Base-by-base conservation (phyloP, 1,284 basidiomycete species). In the Ceratobasidium sp. region DNA sequence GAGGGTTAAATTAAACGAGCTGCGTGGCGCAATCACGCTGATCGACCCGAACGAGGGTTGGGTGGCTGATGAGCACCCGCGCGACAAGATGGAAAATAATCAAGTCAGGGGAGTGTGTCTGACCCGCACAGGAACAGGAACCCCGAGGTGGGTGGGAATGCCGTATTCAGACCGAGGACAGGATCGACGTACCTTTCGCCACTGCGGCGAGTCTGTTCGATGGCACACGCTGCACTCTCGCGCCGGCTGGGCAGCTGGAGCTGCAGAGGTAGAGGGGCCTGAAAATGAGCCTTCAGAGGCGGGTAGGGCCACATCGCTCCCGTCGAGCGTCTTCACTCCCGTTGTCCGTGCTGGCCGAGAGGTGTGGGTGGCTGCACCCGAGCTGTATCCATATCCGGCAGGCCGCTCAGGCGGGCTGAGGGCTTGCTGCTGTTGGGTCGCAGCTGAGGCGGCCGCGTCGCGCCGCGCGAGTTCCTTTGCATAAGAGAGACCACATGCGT, bases 1-100 rank as follows among this genome's bases (percentile, higher is more conserved):
- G 71, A 74, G n/a, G 71, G 71, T 60, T 74, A 74, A 64, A 74
- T 74, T 74, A 74, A 74, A 60, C 45, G n/a, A 60, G 31, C 4
- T 47, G 37, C 56, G 54, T 73, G 68, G 68, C 56, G 68, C 63
- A 65, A 35, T 65, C 39, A 65, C 23, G 42, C 11, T 45, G 39
- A 49, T 47, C 45, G 39, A 35, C 63, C 63, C 45, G 45, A 49
- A 65, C n/a, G 63, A 65, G 63, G 39, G 54, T 28, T 42, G 56
- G 53, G 68, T 73, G 56, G 63, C 31, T 60, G 33, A 71, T 71
- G 39, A 71, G 42, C 68, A 71, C 47, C 37, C 68, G 68, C 49
- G 60, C 45, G 39, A 73, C 68, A 51, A 58, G 67, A 45, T 33
- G 37, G 37, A 61, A 39, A 73, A 47, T 51, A 61, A 73, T 58